phyloP scores from a whole-genome alignment of 1,284 basidiomycete species.

The Mycena sp. region DNA sequence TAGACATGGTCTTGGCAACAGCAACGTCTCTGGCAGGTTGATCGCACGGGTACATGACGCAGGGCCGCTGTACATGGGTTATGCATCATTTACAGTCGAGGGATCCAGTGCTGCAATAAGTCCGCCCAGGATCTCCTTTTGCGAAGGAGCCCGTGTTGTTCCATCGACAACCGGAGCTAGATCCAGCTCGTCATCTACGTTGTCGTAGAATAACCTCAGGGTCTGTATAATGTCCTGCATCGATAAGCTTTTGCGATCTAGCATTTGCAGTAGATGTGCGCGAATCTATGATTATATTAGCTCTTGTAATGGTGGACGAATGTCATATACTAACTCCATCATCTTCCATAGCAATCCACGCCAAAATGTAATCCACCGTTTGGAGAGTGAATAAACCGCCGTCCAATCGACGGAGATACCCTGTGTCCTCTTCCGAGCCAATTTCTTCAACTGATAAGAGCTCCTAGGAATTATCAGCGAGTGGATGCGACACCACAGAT shows the following conservation, averaged over 20 bases:
- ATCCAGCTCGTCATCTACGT: constrained; percentile 65
- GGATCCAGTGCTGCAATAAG: constrained; percentile 74
- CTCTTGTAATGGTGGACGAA: constrained; percentile 23
- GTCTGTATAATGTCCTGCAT: constrained; percentile 73
- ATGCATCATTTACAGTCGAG: constrained; percentile 26
- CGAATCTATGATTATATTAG: constrained; percentile 62
- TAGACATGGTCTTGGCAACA: constrained; percentile 92
- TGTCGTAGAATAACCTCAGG: constrained; percentile 74
- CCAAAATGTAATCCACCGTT: constrained; percentile 91
- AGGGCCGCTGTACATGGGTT: constrained; percentile 11
- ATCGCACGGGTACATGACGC: constrained; percentile 17
- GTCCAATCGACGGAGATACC: constrained; percentile 88
- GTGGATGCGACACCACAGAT: too few relatives aligned
- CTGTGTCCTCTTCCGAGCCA: constrained; percentile 72
- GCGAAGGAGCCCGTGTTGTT: constrained; percentile 52
- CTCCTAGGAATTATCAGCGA: constrained; percentile 60
- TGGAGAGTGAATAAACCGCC: constrained; percentile 91
- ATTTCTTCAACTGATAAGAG: constrained; percentile 67
- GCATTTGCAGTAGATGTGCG: constrained; percentile 77
- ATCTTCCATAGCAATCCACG: constrained; percentile 98
- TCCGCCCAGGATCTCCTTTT: constrained; percentile 74
- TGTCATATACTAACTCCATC: constrained; percentile 80
- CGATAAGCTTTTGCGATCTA: constrained; percentile 75
- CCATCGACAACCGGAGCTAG: constrained; percentile 33
- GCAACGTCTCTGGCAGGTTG: constrained; percentile 47